Evolutionary conservation across 345 rosid genomes (phyloP).

Genomic region (Trapa incisa): DNA sequence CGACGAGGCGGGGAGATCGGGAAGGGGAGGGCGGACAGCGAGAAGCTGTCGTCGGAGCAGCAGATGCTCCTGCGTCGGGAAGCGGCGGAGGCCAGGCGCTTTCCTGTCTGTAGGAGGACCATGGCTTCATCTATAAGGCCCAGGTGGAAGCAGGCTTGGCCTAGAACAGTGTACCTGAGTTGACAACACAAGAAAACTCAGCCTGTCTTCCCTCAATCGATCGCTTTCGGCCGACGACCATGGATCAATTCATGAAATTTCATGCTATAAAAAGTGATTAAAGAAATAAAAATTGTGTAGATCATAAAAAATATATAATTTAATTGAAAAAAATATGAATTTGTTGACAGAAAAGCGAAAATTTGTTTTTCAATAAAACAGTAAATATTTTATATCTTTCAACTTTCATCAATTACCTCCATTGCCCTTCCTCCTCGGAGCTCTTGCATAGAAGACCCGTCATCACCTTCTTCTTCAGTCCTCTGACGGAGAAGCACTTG

Average conservation of each 20-base stretch:
- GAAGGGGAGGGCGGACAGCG: conserved; percentile 24
- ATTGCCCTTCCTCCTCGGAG: conserved; percentile 38
- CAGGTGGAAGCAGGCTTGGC: conserved; percentile 85
- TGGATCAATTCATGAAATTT: too few relatives aligned
- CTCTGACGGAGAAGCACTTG: conserved; percentile 30
- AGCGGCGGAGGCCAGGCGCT: conserved; percentile 40
- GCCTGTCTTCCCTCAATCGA: too few relatives aligned
- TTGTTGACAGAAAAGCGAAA: too few relatives aligned
- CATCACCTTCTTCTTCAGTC: conserved; percentile 36
- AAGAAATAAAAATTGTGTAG: too few relatives aligned
- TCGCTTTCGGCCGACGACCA: too few relatives aligned
- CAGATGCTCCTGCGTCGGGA: conserved; percentile 79
- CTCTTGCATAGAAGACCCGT: conserved; percentile 29
- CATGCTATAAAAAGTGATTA: too few relatives aligned
- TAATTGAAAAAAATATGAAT: too few relatives aligned
- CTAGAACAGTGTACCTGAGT: conserved; percentile 62
- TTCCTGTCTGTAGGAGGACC: too few relatives aligned
- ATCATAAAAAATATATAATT: too few relatives aligned
- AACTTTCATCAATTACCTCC: conserved; percentile 24
- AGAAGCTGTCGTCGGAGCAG: conserved; percentile 86
- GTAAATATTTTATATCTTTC: background rate
- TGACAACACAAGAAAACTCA: background rate
- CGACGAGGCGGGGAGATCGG: conserved; percentile 46
- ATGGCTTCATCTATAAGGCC: conserved; percentile 94
- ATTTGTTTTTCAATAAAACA: background rate